Base-by-base conservation (phyloP, 306 rosid species). In the Luffa aegyptiaca region DNA sequence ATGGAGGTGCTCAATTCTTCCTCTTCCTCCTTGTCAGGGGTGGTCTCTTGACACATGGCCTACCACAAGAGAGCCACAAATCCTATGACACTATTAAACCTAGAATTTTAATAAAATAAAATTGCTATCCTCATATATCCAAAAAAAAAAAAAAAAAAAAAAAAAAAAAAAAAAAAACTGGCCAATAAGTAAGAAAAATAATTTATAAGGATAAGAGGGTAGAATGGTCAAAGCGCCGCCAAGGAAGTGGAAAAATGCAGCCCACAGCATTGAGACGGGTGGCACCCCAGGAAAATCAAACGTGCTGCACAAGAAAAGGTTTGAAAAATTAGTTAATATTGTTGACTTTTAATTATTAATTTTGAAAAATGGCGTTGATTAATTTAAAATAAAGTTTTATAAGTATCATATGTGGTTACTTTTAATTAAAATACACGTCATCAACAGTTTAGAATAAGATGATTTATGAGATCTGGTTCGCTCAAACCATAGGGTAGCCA, bases 311-410 rank as follows among this genome's bases (percentile, higher is more conserved):
- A 70, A 70, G 78, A 33, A 74, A 74, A 42, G 18, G 5, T 73
- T 35, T 26, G 31, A 26, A 2, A 6, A 33, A 74, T 31, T 21
- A 48, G 2, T 48, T 14, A 72, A 74, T 4, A 51, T 14, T 74
- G 63, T 51, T 71, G 76, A 71, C 62, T 74, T 74, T 72, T 70
- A n/a, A 72, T 72, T 46, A 48, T 42, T 72, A 2, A 6, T 41
- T 68, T n/a, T 6, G 0, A 2, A 66, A 18, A 66, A 39, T 8
- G 3, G 9, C 3, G 44, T 64, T 36, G 20, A 64, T 4, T 36
- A 10, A 64, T 35, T 35, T 12, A 65, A 65, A 3, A 59, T 33
- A 62, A 62, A 62, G 20, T 62, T 62, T 33, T 3, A 33, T 63
- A 14, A 52, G 6, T 52, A 16, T 63, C 55, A 55, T 55, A 55